Base-by-base conservation (phyloP, 2,329 filamentous ascomycete species). In the Fusarium clavum region DNA sequence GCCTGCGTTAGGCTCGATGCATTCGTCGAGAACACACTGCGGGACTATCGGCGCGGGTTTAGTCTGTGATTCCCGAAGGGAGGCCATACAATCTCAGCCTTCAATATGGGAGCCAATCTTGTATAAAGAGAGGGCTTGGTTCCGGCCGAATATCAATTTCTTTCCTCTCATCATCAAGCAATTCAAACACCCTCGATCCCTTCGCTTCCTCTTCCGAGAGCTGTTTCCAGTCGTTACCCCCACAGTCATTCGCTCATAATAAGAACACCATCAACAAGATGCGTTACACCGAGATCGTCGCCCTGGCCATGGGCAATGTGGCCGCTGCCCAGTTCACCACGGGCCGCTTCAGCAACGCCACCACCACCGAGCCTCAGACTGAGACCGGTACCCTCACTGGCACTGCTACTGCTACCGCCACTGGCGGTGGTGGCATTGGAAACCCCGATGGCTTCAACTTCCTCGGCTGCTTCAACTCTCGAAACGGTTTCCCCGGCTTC, bases 281-380 rank as follows among this genome's bases (percentile, higher is more conserved):
- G 79, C 78, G 75, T 70, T 78, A 70, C 68, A 69, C 76, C 49
- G 49, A 71, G 56, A 46, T 79, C 43, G 57, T 77, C 52, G 75
- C 76, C 68, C 63, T 79, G 11, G 78, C 76, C 72, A 74, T 75
- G 63, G 73, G 73, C 73, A 75, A 77, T 43, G 45, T 77, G 64
- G 77, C 69, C 58, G 53, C 74, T 49, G 79, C 78, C 54, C 67
- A 69, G 53, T 61, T 71, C 61, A 49, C 27, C 40, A 65, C 62
- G 4, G 51, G 38, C 12, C 47, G 52, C 25, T 65, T 73, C 47
- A 32, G 45, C 53, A 71, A 71, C 51, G 62, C 30, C 41, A 57
- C 55, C 12, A 47, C 46, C 41, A 55, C 54, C 20, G 38, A 25
- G 25, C 47, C 63, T 16, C n/a, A 22, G n/a, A 22, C 51, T 12